Evolutionary conservation across 2,329 filamentous ascomycete species (phyloP), one percentile per base, ranked within the genome.

Genomic region (Monascus ruber): DNA sequence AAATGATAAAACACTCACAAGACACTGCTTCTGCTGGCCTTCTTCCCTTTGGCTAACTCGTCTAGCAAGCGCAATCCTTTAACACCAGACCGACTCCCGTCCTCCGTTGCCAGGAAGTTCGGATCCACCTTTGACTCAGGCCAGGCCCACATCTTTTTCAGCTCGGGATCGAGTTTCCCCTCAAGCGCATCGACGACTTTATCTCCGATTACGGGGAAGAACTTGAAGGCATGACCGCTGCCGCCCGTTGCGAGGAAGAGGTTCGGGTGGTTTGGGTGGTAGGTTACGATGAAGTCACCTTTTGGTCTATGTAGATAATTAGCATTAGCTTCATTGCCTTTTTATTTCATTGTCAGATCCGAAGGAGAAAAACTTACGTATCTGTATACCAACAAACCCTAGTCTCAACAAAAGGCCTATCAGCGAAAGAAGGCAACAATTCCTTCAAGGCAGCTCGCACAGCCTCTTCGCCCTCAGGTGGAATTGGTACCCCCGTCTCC

Each of bases 381-480:
- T 86, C 82, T 4, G 77, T 77, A 56, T 86, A 86, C 82, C 82
- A 86, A 64, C 82, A 86, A 38, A 85, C 62, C 24, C 79, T 69
- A 2, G 77, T 81, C 38, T 68, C 65, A 42, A 63, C 62, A 64
- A 83, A 85, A 1, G 76, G 73, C 25, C 81, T 68, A 24, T 71
- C 66, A 36, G 68, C 69, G 11, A 84, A 66, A 6, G 68, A 67
- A 1, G 82, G 78, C 4, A 84, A 66, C 49, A 83, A 71, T 42
- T 77, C 69, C 8, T 61, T 65, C 25, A 88, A 62, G 1, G 74
- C 81, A 1, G 64, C 60, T 24, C 81, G 74, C 47, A 85, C 74
- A 24, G 74, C 76, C 24, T 62, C 53, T 43, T 79, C 72, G 31
- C 75, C 83, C 47, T 85, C 79, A 8, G 59, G 45, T 1, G 66